phyloP scores from a whole-genome alignment of 371 early-diverging fungal genomes.

The Zychaea mexicana region DNA sequence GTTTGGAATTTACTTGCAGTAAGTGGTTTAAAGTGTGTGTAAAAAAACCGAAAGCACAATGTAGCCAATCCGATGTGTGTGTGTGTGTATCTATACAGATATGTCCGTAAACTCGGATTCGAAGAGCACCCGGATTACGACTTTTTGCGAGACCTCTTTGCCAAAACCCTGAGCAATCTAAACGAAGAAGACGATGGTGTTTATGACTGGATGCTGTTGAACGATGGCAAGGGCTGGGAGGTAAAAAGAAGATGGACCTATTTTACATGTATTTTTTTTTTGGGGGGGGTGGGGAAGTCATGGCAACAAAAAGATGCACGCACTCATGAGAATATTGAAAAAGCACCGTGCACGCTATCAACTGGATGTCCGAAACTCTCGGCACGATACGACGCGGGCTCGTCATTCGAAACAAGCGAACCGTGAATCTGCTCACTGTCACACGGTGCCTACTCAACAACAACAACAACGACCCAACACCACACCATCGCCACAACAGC shows the following conservation, averaged over 20 bases:
- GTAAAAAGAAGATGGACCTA: neutral
- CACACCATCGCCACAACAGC: neutral
- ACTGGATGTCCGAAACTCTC: slow-evolving; percentile 5
- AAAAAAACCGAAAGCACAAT: neutral
- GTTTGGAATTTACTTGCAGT: slow-evolving; percentile 86
- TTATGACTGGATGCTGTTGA: slow-evolving; percentile 93
- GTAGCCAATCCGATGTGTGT: neutral
- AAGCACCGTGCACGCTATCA: neutral
- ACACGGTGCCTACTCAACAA: neutral
- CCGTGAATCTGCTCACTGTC: neutral
- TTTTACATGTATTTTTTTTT: neutral
- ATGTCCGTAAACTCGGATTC: slow-evolving; percentile 93
- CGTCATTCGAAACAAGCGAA: slow-evolving; percentile 13
- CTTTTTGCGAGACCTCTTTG: slow-evolving; percentile 84
- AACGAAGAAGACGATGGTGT: slow-evolving; percentile 90
- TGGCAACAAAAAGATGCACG: neutral
- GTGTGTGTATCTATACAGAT: slow-evolving; percentile 28
- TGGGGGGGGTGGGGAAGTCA: neutral
- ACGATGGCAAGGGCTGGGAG: slow-evolving; percentile 63
- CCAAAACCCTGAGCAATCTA: slow-evolving; percentile 75
- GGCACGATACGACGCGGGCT: slow-evolving; percentile 13
- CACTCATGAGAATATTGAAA: neutral
- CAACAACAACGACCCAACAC: neutral
- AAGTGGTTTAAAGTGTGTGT: neutral
- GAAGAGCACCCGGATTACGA: slow-evolving; percentile 98